Conservation (phyloP, 257 asterid species). For the Coffea eugenioides region DNA sequence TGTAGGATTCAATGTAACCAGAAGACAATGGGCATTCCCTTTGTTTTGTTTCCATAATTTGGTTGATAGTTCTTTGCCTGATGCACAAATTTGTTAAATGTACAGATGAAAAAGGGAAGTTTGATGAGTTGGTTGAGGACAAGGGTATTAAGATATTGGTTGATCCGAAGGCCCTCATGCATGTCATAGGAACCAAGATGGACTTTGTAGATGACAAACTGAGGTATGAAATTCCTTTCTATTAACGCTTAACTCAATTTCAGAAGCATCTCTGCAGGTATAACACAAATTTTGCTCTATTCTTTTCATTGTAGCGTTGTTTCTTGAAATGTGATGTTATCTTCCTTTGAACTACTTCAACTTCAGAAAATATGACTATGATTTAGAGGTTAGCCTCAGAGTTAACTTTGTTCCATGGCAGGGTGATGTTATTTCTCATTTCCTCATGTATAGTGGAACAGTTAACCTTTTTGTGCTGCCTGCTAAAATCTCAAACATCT, state of each 20-base stretch:
- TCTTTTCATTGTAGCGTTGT: too few species aligned
- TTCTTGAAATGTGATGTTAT: not conserved
- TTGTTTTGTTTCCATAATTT: not conserved
- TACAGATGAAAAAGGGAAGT: conserved; percentile 84
- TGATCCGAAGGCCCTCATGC: conserved; percentile 45
- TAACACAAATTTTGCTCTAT: not conserved
- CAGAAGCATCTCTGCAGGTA: not conserved
- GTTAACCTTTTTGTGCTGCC: too few species aligned
- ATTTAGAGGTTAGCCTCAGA: not conserved
- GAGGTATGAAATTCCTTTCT: conserved; percentile 31
- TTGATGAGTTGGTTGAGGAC: conserved; percentile 55
- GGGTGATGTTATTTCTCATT: not conserved
- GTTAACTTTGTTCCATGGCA: not conserved
- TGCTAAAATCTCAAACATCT: conserved; percentile 13
- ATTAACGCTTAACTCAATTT: not conserved
- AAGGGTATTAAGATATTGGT: conserved; percentile 42
- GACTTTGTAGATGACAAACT: conserved; percentile 48
- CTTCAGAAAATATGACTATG: not conserved
- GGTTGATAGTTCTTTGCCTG: not conserved
- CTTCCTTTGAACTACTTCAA: not conserved
- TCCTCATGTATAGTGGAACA: too few species aligned
- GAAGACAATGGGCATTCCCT: not conserved
- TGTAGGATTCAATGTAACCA: not conserved
- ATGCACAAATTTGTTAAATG: conserved; percentile 11
- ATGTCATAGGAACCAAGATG: conserved; percentile 43